phyloP scores from a whole-genome alignment of 495 filamentous ascomycete genomes.

The Penicillium taxi region DNA sequence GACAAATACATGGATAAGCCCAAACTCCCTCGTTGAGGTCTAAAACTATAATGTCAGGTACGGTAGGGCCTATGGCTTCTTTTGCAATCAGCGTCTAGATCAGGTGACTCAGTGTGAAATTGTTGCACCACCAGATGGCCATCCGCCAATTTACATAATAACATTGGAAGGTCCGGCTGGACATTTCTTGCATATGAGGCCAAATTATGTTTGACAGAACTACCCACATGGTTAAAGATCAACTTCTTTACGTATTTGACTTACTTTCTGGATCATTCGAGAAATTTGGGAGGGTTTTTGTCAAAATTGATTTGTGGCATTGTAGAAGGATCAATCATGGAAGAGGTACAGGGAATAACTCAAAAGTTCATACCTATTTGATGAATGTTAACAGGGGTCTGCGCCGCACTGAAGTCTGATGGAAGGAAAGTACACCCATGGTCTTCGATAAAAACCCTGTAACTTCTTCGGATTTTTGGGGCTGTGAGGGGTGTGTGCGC shows the following conservation, averaged over 20 bases:
- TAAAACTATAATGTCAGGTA: slow-evolving; percentile 19
- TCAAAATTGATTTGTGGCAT: slow-evolving; percentile 20
- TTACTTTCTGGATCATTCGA: slow-evolving; percentile 24
- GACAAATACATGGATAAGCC: slow-evolving; percentile 21
- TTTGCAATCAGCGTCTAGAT: slow-evolving; percentile 13
- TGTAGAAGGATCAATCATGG: neutral
- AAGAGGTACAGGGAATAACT: too few relatives aligned
- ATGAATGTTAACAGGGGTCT: too few relatives aligned
- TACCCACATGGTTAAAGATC: slow-evolving; percentile 19
- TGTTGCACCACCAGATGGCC: slow-evolving; percentile 21
- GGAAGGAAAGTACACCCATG: too few relatives aligned
- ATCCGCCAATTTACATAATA: slow-evolving; percentile 20
- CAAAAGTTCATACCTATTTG: too few relatives aligned
- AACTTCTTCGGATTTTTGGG: too few relatives aligned
- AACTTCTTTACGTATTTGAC: slow-evolving; percentile 26
- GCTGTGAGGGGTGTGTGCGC: too few relatives aligned
- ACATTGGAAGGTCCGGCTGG: slow-evolving; percentile 23
- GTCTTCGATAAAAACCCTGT: too few relatives aligned
- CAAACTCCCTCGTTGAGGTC: slow-evolving; percentile 12
- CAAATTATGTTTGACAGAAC: slow-evolving; percentile 17
- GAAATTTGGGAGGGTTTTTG: slow-evolving; percentile 19
- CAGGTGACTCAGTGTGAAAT: slow-evolving; percentile 23
- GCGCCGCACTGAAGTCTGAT: too few relatives aligned
- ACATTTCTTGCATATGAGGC: slow-evolving; percentile 25
- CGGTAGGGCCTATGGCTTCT: slow-evolving; percentile 15